Evolutionary conservation across 2,329 filamentous ascomycete genomes (phyloP).

Genomic region (Colletotrichum trifolii): DNA sequence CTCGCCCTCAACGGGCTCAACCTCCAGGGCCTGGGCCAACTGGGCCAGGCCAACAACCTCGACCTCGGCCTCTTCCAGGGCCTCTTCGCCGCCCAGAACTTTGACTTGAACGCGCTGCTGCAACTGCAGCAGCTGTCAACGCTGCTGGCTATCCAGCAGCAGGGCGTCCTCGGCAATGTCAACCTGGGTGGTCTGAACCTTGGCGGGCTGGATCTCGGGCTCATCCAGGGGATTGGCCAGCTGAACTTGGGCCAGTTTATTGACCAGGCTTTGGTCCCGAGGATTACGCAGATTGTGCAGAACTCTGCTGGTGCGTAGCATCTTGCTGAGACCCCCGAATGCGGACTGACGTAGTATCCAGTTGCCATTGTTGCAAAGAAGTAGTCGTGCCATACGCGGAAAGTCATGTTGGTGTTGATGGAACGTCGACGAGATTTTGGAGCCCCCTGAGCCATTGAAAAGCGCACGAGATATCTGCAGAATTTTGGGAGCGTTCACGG

Average conservation of each 20-base stretch:
- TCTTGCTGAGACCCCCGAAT: background rate
- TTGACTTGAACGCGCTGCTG: slow-evolving; percentile 54
- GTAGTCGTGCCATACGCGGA: background rate
- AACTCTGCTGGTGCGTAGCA: slow-evolving; percentile 31
- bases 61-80: slow-evolving; percentile 55
- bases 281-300: slow-evolving; percentile 44
- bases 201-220: slow-evolving; percentile 44
- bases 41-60: slow-evolving; percentile 48
- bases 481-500: too few relatives aligned
- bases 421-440: too few relatives aligned
- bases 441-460: too few relatives aligned
- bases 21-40: slow-evolving; percentile 54
- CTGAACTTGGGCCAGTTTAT: slow-evolving; percentile 46
- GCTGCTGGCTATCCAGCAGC: slow-evolving; percentile 47
- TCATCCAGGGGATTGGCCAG: slow-evolving; percentile 42
- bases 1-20: slow-evolving; percentile 59
- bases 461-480: too few relatives aligned
- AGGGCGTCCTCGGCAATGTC: slow-evolving; percentile 45
- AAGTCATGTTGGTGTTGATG: too few relatives aligned
- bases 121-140: slow-evolving; percentile 55
- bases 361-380: slow-evolving; percentile 23
- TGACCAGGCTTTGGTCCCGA: slow-evolving; percentile 41
- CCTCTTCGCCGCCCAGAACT: slow-evolving; percentile 53
- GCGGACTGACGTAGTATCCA: background rate
- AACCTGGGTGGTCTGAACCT: slow-evolving; percentile 43